A percentile compares a stretch with the other conserved stretches of the same genome.
phyloP scores from a whole-genome alignment of 2,329 filamentous ascomycete species.

The Curvularia sp. region DNA sequence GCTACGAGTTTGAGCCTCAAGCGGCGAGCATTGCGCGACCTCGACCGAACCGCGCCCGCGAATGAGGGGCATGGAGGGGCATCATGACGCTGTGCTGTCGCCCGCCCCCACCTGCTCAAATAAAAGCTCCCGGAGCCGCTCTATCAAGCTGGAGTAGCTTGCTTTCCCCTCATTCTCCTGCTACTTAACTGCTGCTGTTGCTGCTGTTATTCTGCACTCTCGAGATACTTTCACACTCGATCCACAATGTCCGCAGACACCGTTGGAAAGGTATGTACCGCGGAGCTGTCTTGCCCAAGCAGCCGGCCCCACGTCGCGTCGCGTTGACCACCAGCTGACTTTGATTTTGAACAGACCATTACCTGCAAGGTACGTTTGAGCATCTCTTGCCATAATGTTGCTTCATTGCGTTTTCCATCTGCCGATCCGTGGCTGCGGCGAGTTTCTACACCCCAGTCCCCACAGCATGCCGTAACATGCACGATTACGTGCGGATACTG shows the following conservation, averaged over 20 bases:
- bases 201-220: slow-evolving; percentile 5
- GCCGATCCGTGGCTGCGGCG: slow-evolving; percentile 2
- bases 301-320: not conserved
- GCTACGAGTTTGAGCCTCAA: slow-evolving; percentile 37
- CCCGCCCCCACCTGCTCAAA: slow-evolving; percentile 30
- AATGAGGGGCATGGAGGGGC: slow-evolving; percentile 40
- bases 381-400: slow-evolving; percentile 36
- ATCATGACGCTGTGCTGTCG: slow-evolving; percentile 27
- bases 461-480: slow-evolving; percentile 16
- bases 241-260: slow-evolving; percentile 60
- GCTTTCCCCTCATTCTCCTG: slow-evolving; percentile 20
- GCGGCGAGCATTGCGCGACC: slow-evolving; percentile 35
- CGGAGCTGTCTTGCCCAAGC: not conserved
- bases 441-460: slow-evolving; percentile 42
- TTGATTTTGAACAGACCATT: slow-evolving; percentile 70
- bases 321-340: slow-evolving; percentile 16
- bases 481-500: slow-evolving; percentile 12
- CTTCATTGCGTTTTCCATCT: slow-evolving; percentile 2
- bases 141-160: slow-evolving; percentile 20
- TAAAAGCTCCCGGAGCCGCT: slow-evolving; percentile 37
- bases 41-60: slow-evolving; percentile 30
- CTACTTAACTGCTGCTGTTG: slow-evolving; percentile 12
- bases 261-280: slow-evolving; percentile 57
- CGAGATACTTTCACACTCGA: slow-evolving; percentile 24
- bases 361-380: slow-evolving; percentile 87